Percentiles rank a stretch among this genome's conserved stretches.
Conservation (phyloP, 148 eudicot species). For the Fallopia convolvulus region DNA sequence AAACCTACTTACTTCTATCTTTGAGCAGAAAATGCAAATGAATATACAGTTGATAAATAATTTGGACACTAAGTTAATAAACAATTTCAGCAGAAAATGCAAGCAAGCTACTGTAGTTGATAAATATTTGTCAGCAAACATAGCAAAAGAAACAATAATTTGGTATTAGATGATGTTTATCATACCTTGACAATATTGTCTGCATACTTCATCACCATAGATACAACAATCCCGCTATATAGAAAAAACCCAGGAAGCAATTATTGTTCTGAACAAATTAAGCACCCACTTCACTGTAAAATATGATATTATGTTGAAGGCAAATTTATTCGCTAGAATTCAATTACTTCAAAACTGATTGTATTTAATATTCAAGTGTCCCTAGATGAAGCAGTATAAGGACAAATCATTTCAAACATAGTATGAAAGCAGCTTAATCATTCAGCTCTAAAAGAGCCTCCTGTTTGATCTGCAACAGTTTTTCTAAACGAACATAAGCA, state of each 20-base stretch:
- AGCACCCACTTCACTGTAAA: not conserved
- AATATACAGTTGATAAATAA: too few species aligned
- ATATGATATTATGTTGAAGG: not conserved
- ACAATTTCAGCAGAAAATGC: too few species aligned
- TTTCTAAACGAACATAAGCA: not conserved
- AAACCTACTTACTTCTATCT: not conserved
- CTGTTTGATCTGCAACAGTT: not conserved
- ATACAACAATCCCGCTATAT: conserved; percentile 94
- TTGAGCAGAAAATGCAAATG: not conserved
- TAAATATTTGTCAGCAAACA: not conserved
- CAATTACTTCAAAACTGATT: not conserved
- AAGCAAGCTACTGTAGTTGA: too few species aligned
- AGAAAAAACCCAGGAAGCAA: not conserved
- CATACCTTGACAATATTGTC: conserved; percentile 96
- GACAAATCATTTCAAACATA: not conserved
- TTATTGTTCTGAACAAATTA: not conserved
- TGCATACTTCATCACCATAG: conserved; percentile 99
- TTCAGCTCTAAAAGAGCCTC: not conserved
- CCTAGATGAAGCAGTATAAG: not conserved
- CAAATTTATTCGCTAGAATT: not conserved
- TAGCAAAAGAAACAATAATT: not conserved
- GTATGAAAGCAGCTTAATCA: not conserved
- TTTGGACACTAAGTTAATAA: too few species aligned
- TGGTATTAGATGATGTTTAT: not conserved
- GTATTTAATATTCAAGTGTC: not conserved